These are phyloP conservation scores for Aspergillus amoenus DNA, from an alignment of 2,329 filamentous ascomycete species.

Conservation along the genomic window DNA sequence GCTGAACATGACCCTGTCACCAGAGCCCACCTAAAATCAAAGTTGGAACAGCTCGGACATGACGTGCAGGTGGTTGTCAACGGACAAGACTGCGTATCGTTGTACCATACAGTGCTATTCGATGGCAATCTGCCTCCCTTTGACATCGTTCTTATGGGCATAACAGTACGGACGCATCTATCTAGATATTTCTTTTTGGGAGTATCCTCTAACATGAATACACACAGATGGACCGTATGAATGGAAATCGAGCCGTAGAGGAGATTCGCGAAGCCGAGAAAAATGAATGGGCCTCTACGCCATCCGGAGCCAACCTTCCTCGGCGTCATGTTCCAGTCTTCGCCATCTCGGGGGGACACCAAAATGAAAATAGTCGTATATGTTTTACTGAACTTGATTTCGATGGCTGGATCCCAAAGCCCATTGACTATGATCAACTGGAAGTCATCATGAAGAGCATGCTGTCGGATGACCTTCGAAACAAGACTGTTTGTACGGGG, in stretches of 20 bases:
- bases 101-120: not conserved
- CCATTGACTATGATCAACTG: conserved; percentile 76
- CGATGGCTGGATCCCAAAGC: conserved; percentile 88
- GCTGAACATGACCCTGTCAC: conserved; percentile 90
- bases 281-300: conserved; percentile 30
- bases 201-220: not conserved
- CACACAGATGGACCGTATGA: conserved; percentile 85
- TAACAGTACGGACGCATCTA: not conserved
- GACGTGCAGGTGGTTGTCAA: conserved; percentile 72
- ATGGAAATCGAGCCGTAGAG: conserved; percentile 77
- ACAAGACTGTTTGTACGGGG: conserved; percentile 64
- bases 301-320: not conserved
- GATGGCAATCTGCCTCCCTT: not conserved
- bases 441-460: conserved; percentile 69
- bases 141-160: not conserved
- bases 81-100: conserved; percentile 69
- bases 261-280: conserved; percentile 73
- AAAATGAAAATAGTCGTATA: conserved; percentile 67
- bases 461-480: conserved; percentile 57
- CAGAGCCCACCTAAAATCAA: conserved; percentile 75
- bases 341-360: conserved; percentile 70
- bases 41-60: conserved; percentile 75
- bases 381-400: conserved; percentile 76
- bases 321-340: conserved; percentile 70
- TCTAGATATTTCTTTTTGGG: not conserved